These are phyloP conservation scores for Ophiorrhiza pumila DNA, from an alignment of 257 asterid genomes.

Conservation along the genomic window DNA sequence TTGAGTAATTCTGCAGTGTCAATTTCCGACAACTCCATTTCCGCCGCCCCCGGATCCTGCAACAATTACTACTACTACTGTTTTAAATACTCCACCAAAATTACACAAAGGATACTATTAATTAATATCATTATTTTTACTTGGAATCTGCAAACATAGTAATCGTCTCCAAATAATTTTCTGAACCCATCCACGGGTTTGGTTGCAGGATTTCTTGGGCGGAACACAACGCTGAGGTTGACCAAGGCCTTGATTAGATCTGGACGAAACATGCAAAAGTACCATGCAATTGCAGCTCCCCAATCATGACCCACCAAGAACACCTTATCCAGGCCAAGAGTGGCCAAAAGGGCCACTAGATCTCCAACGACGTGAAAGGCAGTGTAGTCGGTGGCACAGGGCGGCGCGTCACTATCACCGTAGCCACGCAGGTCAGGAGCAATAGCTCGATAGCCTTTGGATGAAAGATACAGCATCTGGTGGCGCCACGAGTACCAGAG, in stretches of 20 bases:
- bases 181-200: conserved; percentile 66
- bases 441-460: conserved; percentile 73
- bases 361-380: conserved; percentile 75
- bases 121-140: too few relatives aligned
- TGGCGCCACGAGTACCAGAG: conserved; percentile 99
- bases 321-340: conserved; percentile 50
- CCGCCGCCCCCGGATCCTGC: conserved; percentile 70
- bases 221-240: conserved; percentile 66
- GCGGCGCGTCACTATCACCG: conserved; percentile 89
- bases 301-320: conserved; percentile 93
- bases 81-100: too few relatives aligned
- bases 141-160: conserved; percentile 89
- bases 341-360: conserved; percentile 58
- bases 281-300: conserved; percentile 89
- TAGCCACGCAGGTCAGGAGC: conserved; percentile 97
- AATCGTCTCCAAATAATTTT: conserved; percentile 72
- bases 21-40: conserved; percentile 58
- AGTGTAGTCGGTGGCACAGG: conserved; percentile 60
- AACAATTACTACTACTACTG: too few relatives aligned
- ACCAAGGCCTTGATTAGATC: conserved; percentile 76
- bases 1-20: conserved; percentile 49
- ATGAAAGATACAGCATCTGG: conserved; percentile 74
- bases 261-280: conserved; percentile 70
- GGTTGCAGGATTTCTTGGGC: conserved; percentile 53
- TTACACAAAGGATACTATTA: too few relatives aligned